These are phyloP conservation scores for Polytrichum commune DNA, from an alignment of 225 moss, liverwort and hornwort genomes.

Conservation along the genomic window DNA sequence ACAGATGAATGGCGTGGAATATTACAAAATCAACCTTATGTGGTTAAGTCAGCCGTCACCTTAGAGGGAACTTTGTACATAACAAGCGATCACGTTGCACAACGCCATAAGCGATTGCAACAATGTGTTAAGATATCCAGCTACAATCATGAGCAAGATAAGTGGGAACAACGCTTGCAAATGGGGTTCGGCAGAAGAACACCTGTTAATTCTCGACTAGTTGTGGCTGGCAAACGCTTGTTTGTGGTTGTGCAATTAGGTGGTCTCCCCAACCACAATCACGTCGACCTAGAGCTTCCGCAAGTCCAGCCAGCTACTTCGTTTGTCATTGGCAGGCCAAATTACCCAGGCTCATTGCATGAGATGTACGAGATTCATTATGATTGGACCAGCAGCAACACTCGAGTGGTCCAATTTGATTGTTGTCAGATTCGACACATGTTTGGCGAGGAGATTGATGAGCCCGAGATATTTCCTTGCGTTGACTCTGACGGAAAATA, in stretches of 20 bases:
- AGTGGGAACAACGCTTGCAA: constrained; percentile 29
- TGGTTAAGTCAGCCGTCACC: constrained; percentile 15
- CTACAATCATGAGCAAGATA: constrained; percentile 15
- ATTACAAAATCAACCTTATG: constrained; percentile 20
- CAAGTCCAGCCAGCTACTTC: no score
- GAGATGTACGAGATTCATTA: no score
- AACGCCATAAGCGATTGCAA: constrained; percentile 6
- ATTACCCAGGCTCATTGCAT: no score
- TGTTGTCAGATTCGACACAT: no score
- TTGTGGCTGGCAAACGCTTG: constrained; percentile 27
- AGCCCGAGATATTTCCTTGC: no score
- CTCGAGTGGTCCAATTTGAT: no score
- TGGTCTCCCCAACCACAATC: no score
- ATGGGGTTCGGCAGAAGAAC: constrained; percentile 26
- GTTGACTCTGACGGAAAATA: no score
- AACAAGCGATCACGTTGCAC: background rate
- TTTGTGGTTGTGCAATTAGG: constrained; percentile 30
- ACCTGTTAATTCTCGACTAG: constrained; percentile 31
- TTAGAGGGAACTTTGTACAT: constrained; percentile 30
- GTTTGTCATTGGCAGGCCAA: no score
- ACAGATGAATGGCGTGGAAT: constrained; percentile 26
- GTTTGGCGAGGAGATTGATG: no score
- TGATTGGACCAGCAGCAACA: no score
- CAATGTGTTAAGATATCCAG: constrained; percentile 25
- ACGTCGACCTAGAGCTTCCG: no score